Evolutionary conservation across 1,284 basidiomycete species (phyloP), one percentile per base, ranked within the genome.

Genomic region (Irpex rosettiformis): DNA sequence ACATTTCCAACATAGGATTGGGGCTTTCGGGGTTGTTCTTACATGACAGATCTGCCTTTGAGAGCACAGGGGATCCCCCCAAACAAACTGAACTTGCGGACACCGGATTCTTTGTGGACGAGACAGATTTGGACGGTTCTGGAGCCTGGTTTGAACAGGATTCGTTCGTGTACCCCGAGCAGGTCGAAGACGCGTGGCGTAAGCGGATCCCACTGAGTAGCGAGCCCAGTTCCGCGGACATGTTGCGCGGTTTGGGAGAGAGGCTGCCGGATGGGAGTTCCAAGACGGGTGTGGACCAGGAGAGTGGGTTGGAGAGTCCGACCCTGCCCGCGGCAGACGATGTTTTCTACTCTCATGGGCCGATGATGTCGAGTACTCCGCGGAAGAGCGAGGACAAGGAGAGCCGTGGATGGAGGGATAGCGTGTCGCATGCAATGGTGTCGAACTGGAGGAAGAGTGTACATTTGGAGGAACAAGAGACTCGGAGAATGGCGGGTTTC

Each of bases 11-110:
- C 37, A 56, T 66, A 43, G 69, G 69, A 8, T 63, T 70, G 8
- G 69, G 69, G 5, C 60, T 70, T 61, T 55, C 55, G 1, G 65
- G 61, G 3, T 49, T 69, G 49, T 43, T 61, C 33, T 61, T 66
- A 29, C 58, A 59, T 25, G 64, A 68, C 49, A 68, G 66, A 11
- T 59, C 64, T 1, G 57, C 61, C 0, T 68, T 68, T 57, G 62
- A 67, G 33, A 67, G 65, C 3, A 62, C 67, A n/a, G 66, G 69
- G 11, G 40, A 55, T 13, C 65, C 67, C 24, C 59, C 65, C 10
- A 49, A 42, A 24, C 56, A 48, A n/a, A 28, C 51, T 28, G 56
- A 60, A 13, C 21, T 42, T 43, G 8, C 16, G 21, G 59, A 57
- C 21, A 42, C 54, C 18, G 49, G 55, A 25, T 60, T 60, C 55